phyloP scores from a whole-genome alignment of 2,329 filamentous ascomycete species.

The Metarhizium rileyi region DNA sequence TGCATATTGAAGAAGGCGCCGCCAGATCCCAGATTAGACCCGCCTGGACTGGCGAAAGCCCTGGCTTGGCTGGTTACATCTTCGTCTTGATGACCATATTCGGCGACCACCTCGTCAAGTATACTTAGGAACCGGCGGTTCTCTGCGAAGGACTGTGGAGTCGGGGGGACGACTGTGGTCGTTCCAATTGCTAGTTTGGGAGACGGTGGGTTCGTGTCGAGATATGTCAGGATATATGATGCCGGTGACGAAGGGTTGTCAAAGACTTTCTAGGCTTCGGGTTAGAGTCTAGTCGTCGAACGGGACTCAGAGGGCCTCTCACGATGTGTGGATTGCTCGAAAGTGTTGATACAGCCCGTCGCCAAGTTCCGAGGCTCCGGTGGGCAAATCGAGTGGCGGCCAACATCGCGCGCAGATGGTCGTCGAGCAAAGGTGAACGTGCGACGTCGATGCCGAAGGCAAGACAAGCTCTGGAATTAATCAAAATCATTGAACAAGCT shows the following conservation, averaged over 20 bases:
- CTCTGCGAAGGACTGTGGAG: slow-evolving; percentile 47
- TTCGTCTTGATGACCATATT: slow-evolving; percentile 48
- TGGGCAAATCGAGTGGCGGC: slow-evolving; percentile 15
- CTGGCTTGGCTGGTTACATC: slow-evolving; percentile 45
- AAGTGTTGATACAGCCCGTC: slow-evolving; percentile 34
- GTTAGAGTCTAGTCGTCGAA: not conserved
- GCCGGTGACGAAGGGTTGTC: slow-evolving; percentile 34
- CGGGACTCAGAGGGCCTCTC: slow-evolving; percentile 13
- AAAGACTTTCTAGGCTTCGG: slow-evolving; percentile 44
- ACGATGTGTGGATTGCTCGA: slow-evolving; percentile 45
- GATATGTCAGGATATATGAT: slow-evolving; percentile 47
- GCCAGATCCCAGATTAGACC: slow-evolving; percentile 40
- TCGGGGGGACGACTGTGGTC: slow-evolving; percentile 49
- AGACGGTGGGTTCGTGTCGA: slow-evolving; percentile 47
- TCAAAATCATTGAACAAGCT: slow-evolving; percentile 15
- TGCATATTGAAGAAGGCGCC: slow-evolving; percentile 40
- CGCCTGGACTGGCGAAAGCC: slow-evolving; percentile 50
- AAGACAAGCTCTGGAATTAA: not conserved
- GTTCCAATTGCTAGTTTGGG: slow-evolving; percentile 47
- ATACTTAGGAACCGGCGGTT: slow-evolving; percentile 51
- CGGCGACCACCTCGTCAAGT: slow-evolving; percentile 45
- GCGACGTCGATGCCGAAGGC: slow-evolving; percentile 10
- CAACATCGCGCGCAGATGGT: slow-evolving; percentile 15
- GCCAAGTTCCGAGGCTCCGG: slow-evolving; percentile 11
- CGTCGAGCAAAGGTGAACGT: not conserved